A percentile compares a stretch with the other conserved stretches of the same genome.
phyloP scores from a whole-genome alignment of 441 rosid genomes.

The Brassica balearica region DNA sequence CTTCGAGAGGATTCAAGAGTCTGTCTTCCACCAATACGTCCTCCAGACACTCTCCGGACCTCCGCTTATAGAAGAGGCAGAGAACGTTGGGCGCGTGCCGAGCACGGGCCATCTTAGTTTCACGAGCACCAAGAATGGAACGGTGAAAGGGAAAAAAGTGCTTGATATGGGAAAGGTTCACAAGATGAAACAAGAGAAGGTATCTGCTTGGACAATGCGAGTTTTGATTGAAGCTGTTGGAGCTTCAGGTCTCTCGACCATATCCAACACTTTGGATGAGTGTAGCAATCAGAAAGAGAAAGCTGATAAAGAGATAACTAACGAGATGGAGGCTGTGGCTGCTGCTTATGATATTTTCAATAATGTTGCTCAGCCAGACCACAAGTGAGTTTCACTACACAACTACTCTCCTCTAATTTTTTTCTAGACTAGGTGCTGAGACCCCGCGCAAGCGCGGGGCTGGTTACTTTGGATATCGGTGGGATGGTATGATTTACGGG shows the following conservation, averaged over 20 bases:
- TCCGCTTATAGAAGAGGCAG: constrained; percentile 75
- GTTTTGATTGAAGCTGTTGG: constrained; percentile 79
- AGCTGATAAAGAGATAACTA: constrained; percentile 75
- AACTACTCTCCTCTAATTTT: background rate
- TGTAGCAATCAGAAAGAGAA: constrained; percentile 36
- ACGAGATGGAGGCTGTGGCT: constrained; percentile 79
- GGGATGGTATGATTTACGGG: no score
- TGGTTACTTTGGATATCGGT: no score
- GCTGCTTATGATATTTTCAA: constrained; percentile 73
- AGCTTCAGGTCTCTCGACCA: constrained; percentile 69
- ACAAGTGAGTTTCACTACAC: constrained; percentile 51
- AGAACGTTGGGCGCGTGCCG: constrained; percentile 52
- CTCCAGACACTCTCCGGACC: constrained; percentile 79
- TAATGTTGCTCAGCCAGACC: constrained; percentile 52
- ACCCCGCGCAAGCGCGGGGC: no score
- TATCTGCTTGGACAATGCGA: constrained; percentile 91
- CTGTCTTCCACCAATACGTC: constrained; percentile 82
- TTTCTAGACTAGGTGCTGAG: no score
- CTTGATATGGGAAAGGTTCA: constrained; percentile 82
- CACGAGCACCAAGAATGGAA: constrained; percentile 50
- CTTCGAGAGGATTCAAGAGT: constrained; percentile 91
- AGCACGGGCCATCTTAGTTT: constrained; percentile 59
- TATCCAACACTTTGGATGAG: constrained; percentile 74
- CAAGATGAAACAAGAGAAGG: constrained; percentile 80
- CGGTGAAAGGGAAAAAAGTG: constrained; percentile 54